Conservation (phyloP, 169 alveolate genomes). For the Plasmodium billcollinsi region DNA sequence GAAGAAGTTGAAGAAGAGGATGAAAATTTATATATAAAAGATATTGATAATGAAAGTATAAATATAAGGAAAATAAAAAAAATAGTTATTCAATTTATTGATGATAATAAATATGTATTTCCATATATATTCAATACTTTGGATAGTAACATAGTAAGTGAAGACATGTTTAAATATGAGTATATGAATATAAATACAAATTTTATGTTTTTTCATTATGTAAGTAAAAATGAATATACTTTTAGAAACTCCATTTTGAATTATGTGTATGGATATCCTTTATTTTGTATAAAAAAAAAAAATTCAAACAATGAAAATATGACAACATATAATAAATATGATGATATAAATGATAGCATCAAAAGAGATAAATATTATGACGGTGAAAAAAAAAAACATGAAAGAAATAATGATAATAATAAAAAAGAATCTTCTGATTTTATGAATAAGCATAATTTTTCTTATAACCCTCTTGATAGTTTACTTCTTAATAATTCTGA, state of each 20-base stretch:
- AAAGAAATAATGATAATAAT: background rate
- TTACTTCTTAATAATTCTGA: too few relatives aligned
- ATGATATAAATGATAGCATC: background rate
- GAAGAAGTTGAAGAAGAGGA: conserved; percentile 15
- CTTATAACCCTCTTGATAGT: too few relatives aligned
- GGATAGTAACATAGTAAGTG: background rate
- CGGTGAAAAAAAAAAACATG: too few relatives aligned
- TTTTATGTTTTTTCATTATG: conserved; percentile 54
- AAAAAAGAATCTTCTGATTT: background rate
- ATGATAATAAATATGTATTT: conserved; percentile 64
- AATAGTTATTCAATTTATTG: conserved; percentile 31
- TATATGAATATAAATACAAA: conserved; percentile 15
- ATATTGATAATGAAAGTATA: background rate
- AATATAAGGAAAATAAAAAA: conserved; percentile 16
- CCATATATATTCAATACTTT: conserved; percentile 66
- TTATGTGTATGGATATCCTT: conserved; percentile 65
- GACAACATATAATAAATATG: background rate
- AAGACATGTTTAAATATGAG: background rate
- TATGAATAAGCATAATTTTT: too few relatives aligned
- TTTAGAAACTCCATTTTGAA: conserved; percentile 64
- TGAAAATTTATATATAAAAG: background rate
- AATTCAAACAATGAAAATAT: background rate
- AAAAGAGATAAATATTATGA: background rate
- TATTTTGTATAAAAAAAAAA: conserved; percentile 19
- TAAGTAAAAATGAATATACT: conserved; percentile 29